Conservation (phyloP, 139 green algal species). For the Diplosphaera chodatii region DNA sequence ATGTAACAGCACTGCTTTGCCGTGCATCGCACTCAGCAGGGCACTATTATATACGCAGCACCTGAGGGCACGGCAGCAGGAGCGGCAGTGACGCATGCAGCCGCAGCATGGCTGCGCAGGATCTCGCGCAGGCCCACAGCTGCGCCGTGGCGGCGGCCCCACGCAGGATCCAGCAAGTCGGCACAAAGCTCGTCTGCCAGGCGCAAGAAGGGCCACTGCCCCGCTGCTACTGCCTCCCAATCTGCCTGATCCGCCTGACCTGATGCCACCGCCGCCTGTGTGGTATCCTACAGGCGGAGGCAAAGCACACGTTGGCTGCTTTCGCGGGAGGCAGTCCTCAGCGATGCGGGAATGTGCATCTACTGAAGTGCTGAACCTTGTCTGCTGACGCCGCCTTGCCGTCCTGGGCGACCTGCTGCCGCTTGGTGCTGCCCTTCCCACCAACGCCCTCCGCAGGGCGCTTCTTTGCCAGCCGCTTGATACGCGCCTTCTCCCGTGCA, state of each 20-base stretch:
- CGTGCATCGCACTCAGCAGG: no score
- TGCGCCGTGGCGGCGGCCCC: constrained; percentile 81
- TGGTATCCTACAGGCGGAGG: background rate
- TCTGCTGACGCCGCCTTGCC: background rate
- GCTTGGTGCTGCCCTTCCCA: background rate
- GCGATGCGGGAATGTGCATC: no score
- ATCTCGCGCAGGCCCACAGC: constrained; percentile 79
- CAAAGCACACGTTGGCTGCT: background rate
- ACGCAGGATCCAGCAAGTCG: constrained; percentile 37
- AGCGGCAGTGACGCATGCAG: constrained; percentile 31
- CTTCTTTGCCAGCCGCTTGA: background rate
- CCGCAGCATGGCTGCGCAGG: constrained; percentile 53
- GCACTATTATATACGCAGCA: no score
- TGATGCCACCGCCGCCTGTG: background rate
- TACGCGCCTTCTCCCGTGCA: background rate
- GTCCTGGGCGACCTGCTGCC: background rate
- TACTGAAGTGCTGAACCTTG: no score
- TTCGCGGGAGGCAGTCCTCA: no score
- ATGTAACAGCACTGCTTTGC: no score
- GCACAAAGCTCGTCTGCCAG: constrained; percentile 66
- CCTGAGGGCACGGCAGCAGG: constrained; percentile 14
- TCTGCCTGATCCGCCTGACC: constrained; percentile 25
- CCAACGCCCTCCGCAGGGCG: background rate
- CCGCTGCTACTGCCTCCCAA: constrained; percentile 44
- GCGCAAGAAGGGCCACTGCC: constrained; percentile 77